Base-by-base conservation (phyloP, 2,329 filamentous ascomycete genomes). In the Ampelomyces quisqualis region DNA sequence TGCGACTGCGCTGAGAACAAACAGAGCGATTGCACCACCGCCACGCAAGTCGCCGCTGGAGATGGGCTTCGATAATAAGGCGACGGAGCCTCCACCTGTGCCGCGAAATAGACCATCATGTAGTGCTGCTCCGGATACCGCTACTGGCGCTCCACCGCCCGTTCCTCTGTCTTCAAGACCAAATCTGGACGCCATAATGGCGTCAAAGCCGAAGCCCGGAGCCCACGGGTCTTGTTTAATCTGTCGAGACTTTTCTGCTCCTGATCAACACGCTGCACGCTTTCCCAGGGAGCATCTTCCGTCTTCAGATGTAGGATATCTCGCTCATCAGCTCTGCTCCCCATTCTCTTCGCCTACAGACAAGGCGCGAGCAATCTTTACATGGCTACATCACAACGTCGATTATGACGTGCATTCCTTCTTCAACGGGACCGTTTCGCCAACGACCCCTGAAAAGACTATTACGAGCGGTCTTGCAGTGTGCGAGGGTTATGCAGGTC, bases 381-480 rank as follows among this genome's bases (percentile, higher is more conserved):
- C 87, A 1, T 98, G 93, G 93, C 82, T 90, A 27, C 91, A 97
- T 69, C 84, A 97, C 68, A 97, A 97, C 57, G 84, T 98, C 43
- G 77, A 77, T 32, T 98, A 97, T 65, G 88, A 97, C 63, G 81
- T 82, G 0, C 77, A 80, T 18, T 79, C 84, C 17, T 95, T 96
- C 72, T 94, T 94, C 61, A 80, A 77, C 41, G 80, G 83, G 23
- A 81, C 74, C 32, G 73, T 95, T 21, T 77, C 82, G 48, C 74
- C 78, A 6, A 82, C 81, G 28, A 85, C 82, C 0, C 85, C 89
- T 0, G 79, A 83, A 22, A 81, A 84, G 21, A 91, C 86, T 1
- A 80, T 97, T 8, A 77, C 82, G 20, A 78, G 78, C 11, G 93
- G 93, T 21, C 76, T 87, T 42, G 90, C 90, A 10, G 93, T 98